Conservation (phyloP, 2,329 filamentous ascomycete species). For the Aspergillus candidus region DNA sequence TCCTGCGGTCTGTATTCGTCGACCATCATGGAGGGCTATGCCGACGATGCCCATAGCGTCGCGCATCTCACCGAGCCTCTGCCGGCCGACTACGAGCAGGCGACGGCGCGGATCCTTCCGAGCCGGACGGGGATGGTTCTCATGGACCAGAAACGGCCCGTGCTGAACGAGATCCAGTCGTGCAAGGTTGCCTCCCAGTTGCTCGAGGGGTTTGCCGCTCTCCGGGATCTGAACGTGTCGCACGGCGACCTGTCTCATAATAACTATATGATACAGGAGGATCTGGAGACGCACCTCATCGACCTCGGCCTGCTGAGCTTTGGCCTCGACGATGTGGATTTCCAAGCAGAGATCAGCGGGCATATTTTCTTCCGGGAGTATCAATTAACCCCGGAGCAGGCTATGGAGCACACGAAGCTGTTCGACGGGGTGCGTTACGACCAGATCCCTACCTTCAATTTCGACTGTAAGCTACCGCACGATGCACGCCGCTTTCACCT, state of each 20-base stretch:
- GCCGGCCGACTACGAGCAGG: neutral
- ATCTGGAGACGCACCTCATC: constrained; percentile 21
- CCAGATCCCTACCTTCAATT: neutral
- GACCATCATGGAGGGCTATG: constrained; percentile 25
- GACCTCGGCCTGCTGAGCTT: no score
- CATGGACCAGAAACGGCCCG: constrained; percentile 11
- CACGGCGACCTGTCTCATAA: constrained; percentile 25
- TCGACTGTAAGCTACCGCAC: constrained; percentile 1
- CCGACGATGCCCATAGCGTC: constrained; percentile 9
- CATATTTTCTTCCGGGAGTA: constrained; percentile 23
- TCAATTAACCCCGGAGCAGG: constrained; percentile 22
- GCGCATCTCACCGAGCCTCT: neutral
- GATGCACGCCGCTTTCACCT: constrained; percentile 16
- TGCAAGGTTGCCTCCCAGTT: constrained; percentile 27
- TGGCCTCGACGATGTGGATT: constrained; percentile 12
- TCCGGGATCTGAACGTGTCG: constrained; percentile 24
- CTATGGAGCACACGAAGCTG: constrained; percentile 9
- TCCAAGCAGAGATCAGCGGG: neutral
- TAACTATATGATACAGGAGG: constrained; percentile 26
- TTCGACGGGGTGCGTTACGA: neutral
- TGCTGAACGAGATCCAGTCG: constrained; percentile 20
- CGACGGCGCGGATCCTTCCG: constrained; percentile 2
- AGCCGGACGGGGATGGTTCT: constrained; percentile 12
- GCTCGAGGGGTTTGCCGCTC: constrained; percentile 21
- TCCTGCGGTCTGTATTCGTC: constrained; percentile 16